Percentiles rank a stretch among this genome's conserved stretches.
phyloP scores from a whole-genome alignment of 768 basidiomycete genomes.

The Termitomyces sp. region DNA sequence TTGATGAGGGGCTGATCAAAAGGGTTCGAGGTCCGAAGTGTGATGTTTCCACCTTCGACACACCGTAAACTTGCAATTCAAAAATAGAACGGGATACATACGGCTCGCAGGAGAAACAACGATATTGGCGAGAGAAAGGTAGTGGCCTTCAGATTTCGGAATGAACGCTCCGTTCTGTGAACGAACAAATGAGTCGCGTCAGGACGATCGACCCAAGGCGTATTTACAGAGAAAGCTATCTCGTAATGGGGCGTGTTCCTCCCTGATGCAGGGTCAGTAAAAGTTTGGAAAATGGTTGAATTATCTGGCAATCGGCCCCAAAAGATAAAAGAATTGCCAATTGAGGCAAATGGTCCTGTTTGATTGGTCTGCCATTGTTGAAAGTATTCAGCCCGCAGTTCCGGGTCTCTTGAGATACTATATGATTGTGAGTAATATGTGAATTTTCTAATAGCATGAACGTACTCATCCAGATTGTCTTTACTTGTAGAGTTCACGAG shows the following conservation, averaged over 20 bases:
- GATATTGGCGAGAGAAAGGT: background rate
- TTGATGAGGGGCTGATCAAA: constrained; percentile 40
- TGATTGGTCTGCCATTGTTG: constrained; percentile 25
- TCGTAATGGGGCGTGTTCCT: constrained; percentile 29
- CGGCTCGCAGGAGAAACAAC: constrained; percentile 9
- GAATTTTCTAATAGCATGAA: background rate
- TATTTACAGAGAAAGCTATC: constrained; percentile 22
- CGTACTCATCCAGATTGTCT: constrained; percentile 15
- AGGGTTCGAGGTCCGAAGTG: constrained; percentile 32
- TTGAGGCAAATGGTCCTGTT: constrained; percentile 24
- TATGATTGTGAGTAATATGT: background rate
- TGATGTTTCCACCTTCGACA: constrained; percentile 18
- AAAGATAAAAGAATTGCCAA: constrained; percentile 19
- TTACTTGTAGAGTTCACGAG: constrained; percentile 25
- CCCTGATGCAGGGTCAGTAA: constrained; percentile 27
- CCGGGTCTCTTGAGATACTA: constrained; percentile 12
- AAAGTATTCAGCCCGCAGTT: constrained; percentile 17
- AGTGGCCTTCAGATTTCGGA: background rate
- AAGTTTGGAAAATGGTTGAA: constrained; percentile 16
- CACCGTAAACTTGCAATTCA: background rate
- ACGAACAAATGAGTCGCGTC: background rate
- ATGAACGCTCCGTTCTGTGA: constrained; percentile 1
- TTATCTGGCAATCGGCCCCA: constrained; percentile 24
- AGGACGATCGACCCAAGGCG: background rate
- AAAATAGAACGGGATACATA: background rate